Evolutionary conservation across 305 asterid species (phyloP).

Genomic region (Fraxinus floribunda): DNA sequence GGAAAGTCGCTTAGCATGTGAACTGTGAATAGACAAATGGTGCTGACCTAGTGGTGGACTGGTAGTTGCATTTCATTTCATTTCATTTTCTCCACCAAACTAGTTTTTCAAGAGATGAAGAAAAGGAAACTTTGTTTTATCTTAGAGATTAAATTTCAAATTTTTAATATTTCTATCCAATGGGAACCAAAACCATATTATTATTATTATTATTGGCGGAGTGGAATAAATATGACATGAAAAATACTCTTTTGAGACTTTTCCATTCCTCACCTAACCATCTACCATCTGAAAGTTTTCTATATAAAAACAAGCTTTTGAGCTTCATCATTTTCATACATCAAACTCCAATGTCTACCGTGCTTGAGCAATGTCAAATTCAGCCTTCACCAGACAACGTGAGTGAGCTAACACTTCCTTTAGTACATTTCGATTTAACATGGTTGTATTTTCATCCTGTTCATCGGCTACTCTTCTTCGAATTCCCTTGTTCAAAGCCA

Average conservation of each 20-base stretch:
- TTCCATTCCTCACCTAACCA: constrained; percentile 3
- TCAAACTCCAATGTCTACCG: background rate
- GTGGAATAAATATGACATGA: background rate
- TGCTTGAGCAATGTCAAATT: background rate
- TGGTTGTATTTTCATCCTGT: background rate
- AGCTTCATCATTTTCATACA: background rate
- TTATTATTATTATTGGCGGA: too few species aligned
- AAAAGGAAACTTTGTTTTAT: background rate
- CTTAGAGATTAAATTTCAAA: background rate
- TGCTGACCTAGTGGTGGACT: background rate
- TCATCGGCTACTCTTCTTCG: constrained; percentile 8
- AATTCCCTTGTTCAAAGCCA: background rate
- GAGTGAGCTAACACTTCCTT: background rate
- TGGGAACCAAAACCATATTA: background rate
- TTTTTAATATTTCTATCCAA: background rate
- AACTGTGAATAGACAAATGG: background rate
- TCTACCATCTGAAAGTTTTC: background rate
- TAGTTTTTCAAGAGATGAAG: background rate
- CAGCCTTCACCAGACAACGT: background rate
- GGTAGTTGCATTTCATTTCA: background rate
- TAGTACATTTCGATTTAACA: background rate
- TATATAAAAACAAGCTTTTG: background rate
- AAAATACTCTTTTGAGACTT: background rate
- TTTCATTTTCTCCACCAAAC: background rate
- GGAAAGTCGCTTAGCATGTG: background rate